Conservation (phyloP, 2,329 filamentous ascomycete species). For the Pleurostoma richardsiae region DNA sequence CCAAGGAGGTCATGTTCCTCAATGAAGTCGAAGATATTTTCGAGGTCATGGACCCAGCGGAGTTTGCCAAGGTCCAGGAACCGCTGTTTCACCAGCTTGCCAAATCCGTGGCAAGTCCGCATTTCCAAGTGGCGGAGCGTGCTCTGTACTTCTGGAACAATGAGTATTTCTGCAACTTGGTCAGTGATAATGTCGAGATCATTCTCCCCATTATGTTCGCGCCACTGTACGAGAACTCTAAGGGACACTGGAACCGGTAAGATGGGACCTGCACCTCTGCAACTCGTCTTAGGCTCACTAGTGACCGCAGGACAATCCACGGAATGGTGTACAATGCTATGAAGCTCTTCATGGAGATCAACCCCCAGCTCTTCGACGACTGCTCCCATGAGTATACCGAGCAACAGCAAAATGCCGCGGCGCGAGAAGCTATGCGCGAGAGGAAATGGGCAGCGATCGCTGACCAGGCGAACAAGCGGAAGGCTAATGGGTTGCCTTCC, state of each 20-base stretch:
- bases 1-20: constrained; percentile 99
- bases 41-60: constrained; percentile 97
- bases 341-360: constrained; percentile 99
- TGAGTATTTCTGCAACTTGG: constrained; percentile 98
- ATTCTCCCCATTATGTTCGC: constrained; percentile 99
- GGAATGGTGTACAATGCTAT: constrained; percentile 99
- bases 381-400: constrained; percentile 98
- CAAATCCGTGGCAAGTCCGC: constrained; percentile 95
- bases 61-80: constrained; percentile 98
- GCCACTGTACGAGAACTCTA: constrained; percentile 96
- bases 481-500: constrained; percentile 30
- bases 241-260: constrained; percentile 98
- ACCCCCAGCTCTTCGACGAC: constrained; percentile 95
- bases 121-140: constrained; percentile 97
- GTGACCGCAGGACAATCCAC: constrained; percentile 74
- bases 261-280: constrained; percentile 16
- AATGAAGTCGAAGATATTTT: constrained; percentile 99
- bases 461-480: constrained; percentile 71
- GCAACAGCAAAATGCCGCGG: constrained; percentile 86
- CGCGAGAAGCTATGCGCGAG: constrained; percentile 75
- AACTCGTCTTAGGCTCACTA: constrained; percentile 22
- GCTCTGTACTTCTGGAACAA: constrained; percentile 99
- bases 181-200: constrained; percentile 97
- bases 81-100: constrained; percentile 95
- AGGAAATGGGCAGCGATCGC: constrained; percentile 85